Conservation (phyloP, 305 asterid genomes). For the Solanum hybrid region DNA sequence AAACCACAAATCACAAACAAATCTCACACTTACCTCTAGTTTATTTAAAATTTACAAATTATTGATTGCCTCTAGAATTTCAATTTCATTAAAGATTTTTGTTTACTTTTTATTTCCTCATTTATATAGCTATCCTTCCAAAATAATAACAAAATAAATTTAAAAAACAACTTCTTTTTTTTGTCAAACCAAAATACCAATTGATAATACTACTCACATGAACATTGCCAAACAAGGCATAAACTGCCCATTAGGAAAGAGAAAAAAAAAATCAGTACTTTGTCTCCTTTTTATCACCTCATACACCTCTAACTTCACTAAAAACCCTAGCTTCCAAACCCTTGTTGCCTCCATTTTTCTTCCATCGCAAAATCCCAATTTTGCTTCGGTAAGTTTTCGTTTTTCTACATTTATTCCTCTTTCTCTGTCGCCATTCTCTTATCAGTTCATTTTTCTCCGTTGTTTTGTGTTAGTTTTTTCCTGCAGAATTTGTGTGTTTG, state of each 20-base stretch:
- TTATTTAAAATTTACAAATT: neutral
- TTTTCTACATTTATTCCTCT: neutral
- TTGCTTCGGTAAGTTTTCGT: neutral
- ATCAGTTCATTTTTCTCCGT: neutral
- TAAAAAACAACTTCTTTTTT: neutral
- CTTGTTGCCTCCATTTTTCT: neutral
- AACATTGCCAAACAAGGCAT: neutral
- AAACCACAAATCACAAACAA: no score
- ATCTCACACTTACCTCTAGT: neutral
- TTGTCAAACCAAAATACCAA: neutral
- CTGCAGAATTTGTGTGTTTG: neutral
- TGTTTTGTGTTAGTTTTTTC: neutral
- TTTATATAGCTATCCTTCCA: neutral
- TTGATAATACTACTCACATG: no score
- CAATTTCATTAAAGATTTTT: neutral
- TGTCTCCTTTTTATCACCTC: slow-evolving; percentile 1
- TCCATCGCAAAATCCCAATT: neutral
- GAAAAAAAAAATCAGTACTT: neutral
- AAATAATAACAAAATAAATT: neutral
- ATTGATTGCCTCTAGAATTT: neutral
- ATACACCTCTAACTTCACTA: neutral
- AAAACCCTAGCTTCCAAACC: neutral
- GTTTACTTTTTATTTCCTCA: neutral
- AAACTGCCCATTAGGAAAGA: neutral
- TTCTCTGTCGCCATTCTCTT: neutral